Evolutionary conservation across 257 asterid genomes (phyloP).

Genomic region (Ballota nigra): DNA sequence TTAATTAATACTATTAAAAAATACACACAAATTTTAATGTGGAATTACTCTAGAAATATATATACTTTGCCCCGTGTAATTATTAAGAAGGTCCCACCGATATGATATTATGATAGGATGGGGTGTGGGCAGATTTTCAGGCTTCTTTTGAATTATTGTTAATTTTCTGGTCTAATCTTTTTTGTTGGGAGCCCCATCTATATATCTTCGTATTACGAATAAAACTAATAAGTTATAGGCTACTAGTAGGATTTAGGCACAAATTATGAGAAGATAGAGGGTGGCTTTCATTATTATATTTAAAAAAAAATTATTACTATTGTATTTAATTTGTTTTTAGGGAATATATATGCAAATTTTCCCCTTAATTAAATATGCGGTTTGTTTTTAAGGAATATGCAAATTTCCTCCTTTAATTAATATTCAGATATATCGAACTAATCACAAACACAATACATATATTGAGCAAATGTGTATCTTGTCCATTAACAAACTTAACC

Average conservation of each 20-base stretch:
- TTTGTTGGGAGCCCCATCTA: neutral
- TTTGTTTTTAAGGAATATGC: no score
- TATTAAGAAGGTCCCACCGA: neutral
- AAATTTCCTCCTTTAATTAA: no score
- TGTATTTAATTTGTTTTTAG: no score
- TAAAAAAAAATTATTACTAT: no score
- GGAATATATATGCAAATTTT: neutral
- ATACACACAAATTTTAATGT: no score
- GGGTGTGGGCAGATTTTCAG: slow-evolving; percentile 1
- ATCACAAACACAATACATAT: no score
- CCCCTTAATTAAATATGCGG: no score
- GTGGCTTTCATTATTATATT: neutral
- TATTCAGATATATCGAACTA: no score
- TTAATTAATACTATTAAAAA: no score
- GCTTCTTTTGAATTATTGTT: slow-evolving; percentile 6
- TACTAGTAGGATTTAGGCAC: neutral
- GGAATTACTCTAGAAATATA: no score
- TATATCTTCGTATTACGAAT: neutral
- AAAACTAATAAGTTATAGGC: neutral
- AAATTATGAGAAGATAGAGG: neutral
- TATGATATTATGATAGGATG: neutral
- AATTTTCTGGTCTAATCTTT: slow-evolving; percentile 6
- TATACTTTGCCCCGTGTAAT: neutral
- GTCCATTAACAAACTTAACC: no score
- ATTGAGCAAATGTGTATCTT: no score